Base-by-base conservation (phyloP, 176 grass and related monocot species). In the Oropetium thomaeum region DNA sequence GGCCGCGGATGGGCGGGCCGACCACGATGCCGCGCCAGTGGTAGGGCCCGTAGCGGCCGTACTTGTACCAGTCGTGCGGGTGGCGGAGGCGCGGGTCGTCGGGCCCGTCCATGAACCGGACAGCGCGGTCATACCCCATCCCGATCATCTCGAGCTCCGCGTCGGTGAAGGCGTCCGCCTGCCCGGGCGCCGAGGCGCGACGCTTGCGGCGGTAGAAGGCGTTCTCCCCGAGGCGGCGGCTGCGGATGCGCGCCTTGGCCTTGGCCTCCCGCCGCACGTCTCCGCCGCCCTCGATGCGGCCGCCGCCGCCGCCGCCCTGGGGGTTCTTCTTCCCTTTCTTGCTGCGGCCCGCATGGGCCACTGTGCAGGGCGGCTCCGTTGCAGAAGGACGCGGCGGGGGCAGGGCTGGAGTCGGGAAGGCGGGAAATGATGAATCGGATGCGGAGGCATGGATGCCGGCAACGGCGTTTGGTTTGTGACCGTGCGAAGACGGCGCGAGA, bases 1-100 rank as follows among this genome's bases (percentile, higher is more conserved):
- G 88, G 67, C 91, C 96, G 51, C 96, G 89, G 79, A 98, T 94
- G 53, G 96, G 91, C 20, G 91, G 91, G 0, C 91, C 95, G 3
- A 98, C 89, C 29, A 94, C 91, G 82, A 98, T 88, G 64, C 96
- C 95, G 69, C 96, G 86, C 96, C 96, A 98, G 65, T 89, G 91
- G 79, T 89, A 98, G 60, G 96, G 91, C 1, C 96, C 91, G 47
- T 73, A 94, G 20, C 69, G 62, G 64, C 91, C 96, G 61, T 94
- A 98, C 81, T 89, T 92, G 96, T 94, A 93, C 96, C 96, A 94
- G 76, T 98, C 96, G 76, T 92, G 82, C 17, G 72, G 91, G 58
- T 98, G 96, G 48, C 75, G 96, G 66, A 98, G 95, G 22, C 70
- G 65, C 70, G 89, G 95, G 67, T 98, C 91, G 52, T 98, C 87